A percentile compares a stretch with the other conserved stretches of the same genome.
Conservation (phyloP, 1,139 yeast genomes). For the Hanseniaspora uvarum region DNA sequence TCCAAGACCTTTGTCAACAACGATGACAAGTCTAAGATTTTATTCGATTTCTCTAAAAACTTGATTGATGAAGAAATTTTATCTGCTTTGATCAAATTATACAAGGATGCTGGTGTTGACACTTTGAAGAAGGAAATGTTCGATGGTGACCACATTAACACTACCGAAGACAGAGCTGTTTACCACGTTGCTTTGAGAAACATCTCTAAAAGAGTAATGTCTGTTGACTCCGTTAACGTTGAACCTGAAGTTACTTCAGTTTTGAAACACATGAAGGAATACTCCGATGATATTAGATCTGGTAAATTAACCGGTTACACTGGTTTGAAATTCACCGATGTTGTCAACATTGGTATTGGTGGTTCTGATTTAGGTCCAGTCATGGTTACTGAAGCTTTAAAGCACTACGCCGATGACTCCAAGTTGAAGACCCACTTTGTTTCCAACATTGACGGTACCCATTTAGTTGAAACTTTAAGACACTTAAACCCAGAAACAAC, state of each 20-base stretch:
- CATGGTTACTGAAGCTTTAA: conserved; percentile 96
- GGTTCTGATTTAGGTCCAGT: conserved; percentile 99
- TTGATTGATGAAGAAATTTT: conserved; percentile 77
- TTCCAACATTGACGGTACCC: conserved; percentile 97
- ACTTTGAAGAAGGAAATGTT: conserved; percentile 82
- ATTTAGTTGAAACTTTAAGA: conserved; percentile 82
- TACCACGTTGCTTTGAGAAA: conserved; percentile 94
- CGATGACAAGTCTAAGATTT: conserved; percentile 67
- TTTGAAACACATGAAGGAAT: conserved; percentile 90
- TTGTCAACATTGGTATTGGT: conserved; percentile 96
- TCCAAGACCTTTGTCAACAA: conserved; percentile 68
- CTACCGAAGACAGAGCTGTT: conserved; percentile 93
- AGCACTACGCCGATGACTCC: conserved; percentile 71
- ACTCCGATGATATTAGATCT: conserved; percentile 76
- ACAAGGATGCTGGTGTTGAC: conserved; percentile 84
- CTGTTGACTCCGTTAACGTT: conserved; percentile 80
- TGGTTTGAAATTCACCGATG: conserved; percentile 84
- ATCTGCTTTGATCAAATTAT: conserved; percentile 57
- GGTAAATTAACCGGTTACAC: conserved; percentile 96
- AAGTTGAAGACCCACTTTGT: conserved; percentile 65
- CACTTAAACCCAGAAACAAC: conserved; percentile 79
- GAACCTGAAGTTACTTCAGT: conserved; percentile 84
- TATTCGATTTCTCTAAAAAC: conserved; percentile 92
- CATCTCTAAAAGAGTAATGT: conserved; percentile 70
- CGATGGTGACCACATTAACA: conserved; percentile 84